Evolutionary conservation across 768 basidiomycete genomes (phyloP), one percentile per base, ranked within the genome.

Genomic region (Boletus subparvulus): DNA sequence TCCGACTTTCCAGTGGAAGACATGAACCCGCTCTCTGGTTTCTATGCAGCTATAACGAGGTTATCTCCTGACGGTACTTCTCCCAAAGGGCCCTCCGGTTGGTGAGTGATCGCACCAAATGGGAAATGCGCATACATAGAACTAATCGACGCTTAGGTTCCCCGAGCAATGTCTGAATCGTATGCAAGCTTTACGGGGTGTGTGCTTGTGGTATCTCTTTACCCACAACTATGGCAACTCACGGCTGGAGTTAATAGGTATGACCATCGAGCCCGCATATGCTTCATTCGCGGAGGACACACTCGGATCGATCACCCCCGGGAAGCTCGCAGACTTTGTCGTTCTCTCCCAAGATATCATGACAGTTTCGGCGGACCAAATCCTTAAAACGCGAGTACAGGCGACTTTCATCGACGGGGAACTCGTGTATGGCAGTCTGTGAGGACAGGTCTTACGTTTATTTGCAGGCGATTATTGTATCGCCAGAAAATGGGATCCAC

Each of bases 1-100:
- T 92, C 91, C 4, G 94, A 96, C 73, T 91, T 90, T 60, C 94
- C 94, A 1, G 92, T 98, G 33, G 95, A 95, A 65, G 79, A 81
- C 37, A 79, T 93, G 71, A 91, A 94, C 66, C 94, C 94, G 13
- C 77, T 97, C 37, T 75, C 82, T 54, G 87, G 88, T 3, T 94
- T 96, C 70, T 92, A 92, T 68, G 91, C 94, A 19, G 92, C 93
- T 1, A 79, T 94, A 24, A 85, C 91, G 3, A 81, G 94, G 37
- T 73, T 90, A 47, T 84, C 86, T 28, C 76, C 80, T 8, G 77
- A 80, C 30, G 93, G 92, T 21, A 70, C 73, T 45, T 94, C 92
- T 33, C 94, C 94, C 9, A 87, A 92, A 62, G 94, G 94, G 3
- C 76, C 83, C 9, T 83, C 74, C 11, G 94, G 94, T 56, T 97